Evolutionary conservation across 2,329 filamentous ascomycete genomes (phyloP), one percentile per base, ranked within the genome.

Genomic region (Lachnellula hyalina): DNA sequence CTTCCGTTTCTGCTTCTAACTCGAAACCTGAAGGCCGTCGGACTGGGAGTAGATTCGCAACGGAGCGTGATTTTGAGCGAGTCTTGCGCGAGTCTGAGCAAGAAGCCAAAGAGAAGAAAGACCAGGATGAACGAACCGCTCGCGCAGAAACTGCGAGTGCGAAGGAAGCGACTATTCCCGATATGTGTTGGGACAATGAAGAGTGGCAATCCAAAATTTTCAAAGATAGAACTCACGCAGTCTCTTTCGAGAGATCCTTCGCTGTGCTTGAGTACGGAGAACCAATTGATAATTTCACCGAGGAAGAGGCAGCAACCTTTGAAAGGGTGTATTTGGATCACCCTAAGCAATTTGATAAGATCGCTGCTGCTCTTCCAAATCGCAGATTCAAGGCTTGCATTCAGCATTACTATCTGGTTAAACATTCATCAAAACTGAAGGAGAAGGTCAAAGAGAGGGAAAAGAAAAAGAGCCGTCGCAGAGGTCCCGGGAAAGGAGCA

Each of bases 321-420:
- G 86, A 91, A 62, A 84, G 86, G 62, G 79, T 83, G 11, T 93
- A 90, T 65, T 77, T 89, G 49, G 86, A 90, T 58, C 82, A 81
- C 55, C 87, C 88, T 0, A 94, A 94, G 76, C 88, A 91, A 66
- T 94, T 88, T 87, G 87, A 87, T 54, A 84, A 83, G 63, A 84
- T 94, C 55, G 86, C 89, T 5, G 83, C 87, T 55, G 77, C 78
- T 23, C 73, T 93, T 5, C 79, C 81, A 0, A 77, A 80, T 32
- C 83, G 89, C 23, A 84, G 88, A 64, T 91, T 90, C 70, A 86
- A 87, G 61, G 82, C 88, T 47, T 90, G 87, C 70, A 94, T 94
- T 63, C 86, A 90, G 67, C 90, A 92, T 70, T 94, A 94, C 71
- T 94, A 94, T 70, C 78, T 89, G 59, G 89, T 86, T 67, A 94